Base-by-base conservation (phyloP, 2,329 filamentous ascomycete species). In the Colletotrichum abscissum region DNA sequence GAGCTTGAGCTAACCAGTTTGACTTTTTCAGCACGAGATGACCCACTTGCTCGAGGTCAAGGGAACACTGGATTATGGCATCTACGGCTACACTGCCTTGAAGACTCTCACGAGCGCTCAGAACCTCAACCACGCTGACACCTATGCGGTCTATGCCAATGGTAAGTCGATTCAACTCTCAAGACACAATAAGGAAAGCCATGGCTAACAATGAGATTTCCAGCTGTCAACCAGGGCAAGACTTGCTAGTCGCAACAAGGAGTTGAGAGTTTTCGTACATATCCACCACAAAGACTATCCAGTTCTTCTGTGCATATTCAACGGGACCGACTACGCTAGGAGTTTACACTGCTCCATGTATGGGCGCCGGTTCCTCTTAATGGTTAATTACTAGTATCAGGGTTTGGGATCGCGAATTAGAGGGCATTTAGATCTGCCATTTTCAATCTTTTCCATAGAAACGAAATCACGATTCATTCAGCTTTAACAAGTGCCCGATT, bases 21-120 rank as follows among this genome's bases (percentile, higher is more conserved):
- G n/a, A 89, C 92, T 82, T 89, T 88, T 88, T 94, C 14, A 49
- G 42, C 92, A 94, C 78, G 92, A 94, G 85, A 84, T 87, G 77
- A 92, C 91, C 7, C 92, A 93, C 78, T 76, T 88, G 85, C 87
- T 22, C 82, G 86, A 78, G 85, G 82, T 81, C 74, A 89, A 89
- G 68, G 89, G 90, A 14, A 92, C 91, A 3, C 60, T 67, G 2
- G 74, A 75, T 56, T 77, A 69, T 54, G 74, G 73, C 22, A 42
- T 73, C 38, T 76, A 76, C 42, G 75, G 75, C 33, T 76, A 76
- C 68, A 57, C 70, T 33, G 69, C 52, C 14, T 24, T 76, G 26
- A 63, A 55, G 30, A 54, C 26, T 38, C 66, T 76, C 12, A 52
- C 54, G 3, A 49, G 59, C 26, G 11, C 24, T 2, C 58, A 76